Evolutionary conservation across 306 rosid genomes (phyloP).

Genomic region (Vachellia collinsii): DNA sequence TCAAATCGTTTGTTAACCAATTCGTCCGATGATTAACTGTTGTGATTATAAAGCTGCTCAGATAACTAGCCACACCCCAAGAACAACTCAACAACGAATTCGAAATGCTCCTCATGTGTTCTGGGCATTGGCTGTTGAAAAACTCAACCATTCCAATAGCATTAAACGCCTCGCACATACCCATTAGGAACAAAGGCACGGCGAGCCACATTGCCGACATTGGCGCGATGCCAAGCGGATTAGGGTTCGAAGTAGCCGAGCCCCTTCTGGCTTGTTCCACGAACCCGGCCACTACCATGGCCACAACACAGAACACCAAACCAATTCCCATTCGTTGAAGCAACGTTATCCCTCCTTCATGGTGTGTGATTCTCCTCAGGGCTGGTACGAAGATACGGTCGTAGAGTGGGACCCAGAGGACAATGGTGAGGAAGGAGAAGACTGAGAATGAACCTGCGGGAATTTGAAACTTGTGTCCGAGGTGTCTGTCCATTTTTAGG

Average conservation of each 20-base stretch:
- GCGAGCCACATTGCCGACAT: conserved; percentile 64
- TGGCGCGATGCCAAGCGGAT: conserved; percentile 38
- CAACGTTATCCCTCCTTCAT: conserved; percentile 43
- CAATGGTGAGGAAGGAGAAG: conserved; percentile 42
- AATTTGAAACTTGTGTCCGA: conserved; percentile 46
- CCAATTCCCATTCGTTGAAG: conserved; percentile 55
- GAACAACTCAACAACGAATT: conserved; percentile 63
- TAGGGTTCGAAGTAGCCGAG: conserved; percentile 38
- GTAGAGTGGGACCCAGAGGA: conserved; percentile 46
- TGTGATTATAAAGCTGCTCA: conserved; percentile 49
- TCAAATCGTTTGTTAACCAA: conserved; percentile 74
- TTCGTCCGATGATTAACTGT: conserved; percentile 55
- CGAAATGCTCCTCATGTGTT: conserved; percentile 69
- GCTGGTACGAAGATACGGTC: conserved; percentile 45
- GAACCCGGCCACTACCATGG: conserved; percentile 45
- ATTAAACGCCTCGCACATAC: conserved; percentile 67
- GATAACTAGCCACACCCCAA: conserved; percentile 60
- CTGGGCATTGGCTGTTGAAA: conserved; percentile 67
- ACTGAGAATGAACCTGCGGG: conserved; percentile 48
- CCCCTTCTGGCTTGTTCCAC: conserved; percentile 42
- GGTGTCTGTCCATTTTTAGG: conserved; percentile 53
- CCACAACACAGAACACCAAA: conserved; percentile 36
- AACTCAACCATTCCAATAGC: conserved; percentile 71
- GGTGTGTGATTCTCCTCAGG: conserved; percentile 35
- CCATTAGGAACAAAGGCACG: conserved; percentile 63